Conservation (phyloP, 1,139 yeast genomes). For the Diutina sp. region DNA sequence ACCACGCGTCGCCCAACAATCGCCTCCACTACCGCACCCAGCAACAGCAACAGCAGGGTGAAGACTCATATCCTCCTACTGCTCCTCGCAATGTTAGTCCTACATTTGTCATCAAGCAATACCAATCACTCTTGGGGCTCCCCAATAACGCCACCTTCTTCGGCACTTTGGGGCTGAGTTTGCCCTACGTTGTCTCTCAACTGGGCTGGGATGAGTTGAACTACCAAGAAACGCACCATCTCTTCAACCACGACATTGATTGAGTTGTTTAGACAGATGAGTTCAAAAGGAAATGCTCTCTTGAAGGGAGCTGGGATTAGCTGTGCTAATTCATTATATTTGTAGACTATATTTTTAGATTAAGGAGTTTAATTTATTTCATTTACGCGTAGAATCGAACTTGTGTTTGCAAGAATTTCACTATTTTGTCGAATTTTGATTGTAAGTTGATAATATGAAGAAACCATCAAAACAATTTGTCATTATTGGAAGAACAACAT, state of each 20-base stretch:
- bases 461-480: no score
- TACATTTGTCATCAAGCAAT: slow-evolving; percentile 32
- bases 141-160: slow-evolving; percentile 27
- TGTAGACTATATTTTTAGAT: neutral
- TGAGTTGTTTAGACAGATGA: neutral
- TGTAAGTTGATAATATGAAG: no score
- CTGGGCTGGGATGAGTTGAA: slow-evolving; percentile 27
- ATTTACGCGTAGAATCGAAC: neutral
- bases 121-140: slow-evolving; percentile 26
- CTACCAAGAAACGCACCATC: neutral
- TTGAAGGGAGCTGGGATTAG: neutral
- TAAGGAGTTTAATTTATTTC: no score
- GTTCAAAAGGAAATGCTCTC: neutral
- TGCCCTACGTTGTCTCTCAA: slow-evolving; percentile 26
- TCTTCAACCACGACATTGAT: neutral
- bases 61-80: neutral
- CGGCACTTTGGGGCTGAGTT: slow-evolving; percentile 27
- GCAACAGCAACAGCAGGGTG: neutral
- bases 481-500: no score
- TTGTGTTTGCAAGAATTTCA: neutral
- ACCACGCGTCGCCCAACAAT: slow-evolving; percentile 11
- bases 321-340: neutral
- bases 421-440: no score
- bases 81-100: slow-evolving; percentile 26
- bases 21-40: slow-evolving; percentile 4